Evolutionary conservation across 176 grass and related monocot genomes (phyloP).

Genomic region (Aegilops tauschii): DNA sequence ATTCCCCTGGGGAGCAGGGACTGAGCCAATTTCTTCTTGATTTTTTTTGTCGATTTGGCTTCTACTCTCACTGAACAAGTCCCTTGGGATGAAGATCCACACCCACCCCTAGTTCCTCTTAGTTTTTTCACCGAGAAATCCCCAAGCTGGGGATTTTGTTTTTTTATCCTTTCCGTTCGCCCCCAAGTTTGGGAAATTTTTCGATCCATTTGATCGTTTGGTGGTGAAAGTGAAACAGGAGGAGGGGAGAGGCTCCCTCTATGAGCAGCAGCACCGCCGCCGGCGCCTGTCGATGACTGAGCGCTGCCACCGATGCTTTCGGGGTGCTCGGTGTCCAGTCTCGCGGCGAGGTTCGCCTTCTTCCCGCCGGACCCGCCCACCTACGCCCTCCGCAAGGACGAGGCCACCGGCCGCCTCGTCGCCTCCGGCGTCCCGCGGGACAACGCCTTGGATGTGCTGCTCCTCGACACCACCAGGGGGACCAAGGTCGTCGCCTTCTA

Average conservation of each 20-base stretch:
- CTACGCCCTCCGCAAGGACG: slow-evolving; percentile 83
- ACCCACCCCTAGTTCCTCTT: neutral
- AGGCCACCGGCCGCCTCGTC: slow-evolving; percentile 62
- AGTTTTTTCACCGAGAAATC: neutral
- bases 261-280: slow-evolving; percentile 40
- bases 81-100: slow-evolving; percentile 19
- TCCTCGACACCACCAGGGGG: slow-evolving; percentile 70
- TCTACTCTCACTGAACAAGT: neutral
- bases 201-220: slow-evolving; percentile 16
- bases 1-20: neutral
- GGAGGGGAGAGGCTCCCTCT: slow-evolving; percentile 50
- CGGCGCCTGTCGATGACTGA: slow-evolving; percentile 72
- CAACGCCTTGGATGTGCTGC: slow-evolving; percentile 73
- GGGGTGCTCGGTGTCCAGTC: slow-evolving; percentile 97
- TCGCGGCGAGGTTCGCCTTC: slow-evolving; percentile 98
- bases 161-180: neutral
- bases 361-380: slow-evolving; percentile 96
- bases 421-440: slow-evolving; percentile 83
- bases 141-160: neutral
- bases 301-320: slow-evolving; percentile 62
- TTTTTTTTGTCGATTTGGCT: neutral
- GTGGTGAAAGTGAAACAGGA: neutral
- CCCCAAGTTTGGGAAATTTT: neutral
- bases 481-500: slow-evolving; percentile 95
- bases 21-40: slow-evolving; percentile 2